phyloP scores from a whole-genome alignment of 495 filamentous ascomycete species.

The Daldinia decipiens region DNA sequence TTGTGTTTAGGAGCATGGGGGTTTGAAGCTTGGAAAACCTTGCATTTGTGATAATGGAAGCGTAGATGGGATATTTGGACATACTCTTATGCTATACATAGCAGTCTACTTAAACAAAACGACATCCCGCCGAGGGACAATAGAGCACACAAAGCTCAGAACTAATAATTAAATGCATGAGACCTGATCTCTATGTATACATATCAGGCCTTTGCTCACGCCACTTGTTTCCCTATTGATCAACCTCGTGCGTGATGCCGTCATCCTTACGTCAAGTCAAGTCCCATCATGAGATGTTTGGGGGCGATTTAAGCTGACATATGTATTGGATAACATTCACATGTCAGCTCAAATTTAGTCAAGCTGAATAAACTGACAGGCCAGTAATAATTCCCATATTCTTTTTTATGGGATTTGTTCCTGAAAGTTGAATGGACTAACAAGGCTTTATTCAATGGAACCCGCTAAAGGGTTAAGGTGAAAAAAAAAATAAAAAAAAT shows the following conservation, averaged over 20 bases:
- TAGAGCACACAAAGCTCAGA: constrained; percentile 14
- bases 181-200: background rate
- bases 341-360: constrained; percentile 16
- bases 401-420: constrained; percentile 18
- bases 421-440: constrained; percentile 1
- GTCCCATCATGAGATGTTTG: background rate
- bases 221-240: background rate
- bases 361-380: background rate
- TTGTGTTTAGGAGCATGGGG: constrained; percentile 30
- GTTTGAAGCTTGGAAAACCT: constrained; percentile 22
- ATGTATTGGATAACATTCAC: constrained; percentile 1
- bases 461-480: constrained; percentile 1
- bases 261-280: background rate
- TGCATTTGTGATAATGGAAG: constrained; percentile 31
- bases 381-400: background rate
- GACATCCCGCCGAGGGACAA: constrained; percentile 21
- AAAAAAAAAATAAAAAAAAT: constrained; percentile 12
- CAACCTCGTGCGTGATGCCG: background rate
- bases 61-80: constrained; percentile 28
- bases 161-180: constrained; percentile 40
- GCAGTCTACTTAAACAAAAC: constrained; percentile 32
- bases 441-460: constrained; percentile 15
- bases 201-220: background rate
- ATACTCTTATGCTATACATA: constrained; percentile 30
- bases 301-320: background rate